Base-by-base conservation (phyloP, 2,329 filamentous ascomycete genomes). In the Colletotrichum noveboracense region DNA sequence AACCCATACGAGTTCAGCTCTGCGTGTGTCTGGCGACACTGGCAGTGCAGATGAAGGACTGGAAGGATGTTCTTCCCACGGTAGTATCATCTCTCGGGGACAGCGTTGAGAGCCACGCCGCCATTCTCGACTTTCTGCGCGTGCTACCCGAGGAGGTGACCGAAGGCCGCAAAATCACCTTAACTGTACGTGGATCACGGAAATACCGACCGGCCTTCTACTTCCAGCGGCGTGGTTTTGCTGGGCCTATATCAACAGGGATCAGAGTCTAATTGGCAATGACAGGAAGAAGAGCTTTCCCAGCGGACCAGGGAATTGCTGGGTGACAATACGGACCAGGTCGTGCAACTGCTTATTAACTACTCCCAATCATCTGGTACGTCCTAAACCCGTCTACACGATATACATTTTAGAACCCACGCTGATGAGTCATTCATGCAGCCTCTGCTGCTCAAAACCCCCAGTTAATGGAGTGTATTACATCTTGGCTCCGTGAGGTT, bases 91-190 rank as follows among this genome's bases (percentile, higher is more conserved):
- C 94, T 58, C 91, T 98, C 72, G 94, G 94, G 79, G 92, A 91
- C 83, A 94, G 94, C 81, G 91, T 94, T 76, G 92, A 93, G 82
- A 95, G 94, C 83, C 92, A 97, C 81, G 92, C 96, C 78, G 97
- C 94, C 84, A 94, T 98, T 81, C 90, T 99, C 82, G 97, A 99
- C 85, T 99, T 99, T 85, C 90, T 99, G 79, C 96, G 95, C 85
- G 96, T 99, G 81, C 93, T 99, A 79, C 97, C 97, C 72, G 97
- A 99, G 89, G 97, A 99, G 91, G 97, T 99, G 83, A 98, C 95
- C 80, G 96, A 99, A 90, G 97, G 97, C 88, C 95, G 97, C 87
- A 99, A 98, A 89, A 98, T 99, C 91, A 98, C 96, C 90, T 91
- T 99, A 88, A 96, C 95, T 92, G 96, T 98, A 97, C 89, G 95